phyloP scores from a whole-genome alignment of 2,329 filamentous ascomycete genomes.

The Aspergillus ibericus region DNA sequence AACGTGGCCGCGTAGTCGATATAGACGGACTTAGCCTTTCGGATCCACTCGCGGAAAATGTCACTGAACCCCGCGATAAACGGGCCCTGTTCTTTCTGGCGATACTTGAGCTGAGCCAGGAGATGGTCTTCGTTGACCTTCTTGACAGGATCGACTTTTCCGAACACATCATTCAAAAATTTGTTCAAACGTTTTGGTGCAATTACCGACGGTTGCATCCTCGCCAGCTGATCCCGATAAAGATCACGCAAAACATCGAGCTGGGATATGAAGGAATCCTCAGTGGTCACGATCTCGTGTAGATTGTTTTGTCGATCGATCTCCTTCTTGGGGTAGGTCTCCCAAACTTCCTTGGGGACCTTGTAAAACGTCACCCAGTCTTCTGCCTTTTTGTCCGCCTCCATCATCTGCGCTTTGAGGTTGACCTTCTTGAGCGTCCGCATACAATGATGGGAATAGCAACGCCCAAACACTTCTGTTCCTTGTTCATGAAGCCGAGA shows the following conservation, averaged over 20 bases:
- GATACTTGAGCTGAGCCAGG: constrained; percentile 89
- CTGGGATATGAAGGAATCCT: constrained; percentile 87
- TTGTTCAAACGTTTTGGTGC: constrained; percentile 72
- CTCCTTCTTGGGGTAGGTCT: constrained; percentile 76
- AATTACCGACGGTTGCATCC: constrained; percentile 76
- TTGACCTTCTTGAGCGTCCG: constrained; percentile 94
- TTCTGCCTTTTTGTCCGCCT: constrained; percentile 67
- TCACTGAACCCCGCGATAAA: constrained; percentile 95
- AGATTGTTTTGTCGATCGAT: constrained; percentile 89
- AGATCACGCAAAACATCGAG: constrained; percentile 81
- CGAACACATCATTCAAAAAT: constrained; percentile 85
- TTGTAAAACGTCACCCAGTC: constrained; percentile 92
- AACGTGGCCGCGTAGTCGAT: constrained; percentile 89
- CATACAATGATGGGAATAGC: constrained; percentile 92
- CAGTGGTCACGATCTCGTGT: constrained; percentile 91
- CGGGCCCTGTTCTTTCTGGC: constrained; percentile 93
- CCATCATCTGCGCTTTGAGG: constrained; percentile 69
- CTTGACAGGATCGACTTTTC: constrained; percentile 83
- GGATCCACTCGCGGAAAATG: constrained; percentile 96
- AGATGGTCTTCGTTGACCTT: constrained; percentile 91
- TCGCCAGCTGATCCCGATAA: constrained; percentile 77
- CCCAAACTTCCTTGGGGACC: constrained; percentile 73
- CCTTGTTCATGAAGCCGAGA: constrained; percentile 72
- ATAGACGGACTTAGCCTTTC: constrained; percentile 85
- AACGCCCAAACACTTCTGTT: constrained; percentile 65